Percentiles rank a stretch among this genome's conserved stretches.
phyloP scores from a whole-genome alignment of 768 basidiomycete genomes.

The Tylopilus vinaceipallidus region DNA sequence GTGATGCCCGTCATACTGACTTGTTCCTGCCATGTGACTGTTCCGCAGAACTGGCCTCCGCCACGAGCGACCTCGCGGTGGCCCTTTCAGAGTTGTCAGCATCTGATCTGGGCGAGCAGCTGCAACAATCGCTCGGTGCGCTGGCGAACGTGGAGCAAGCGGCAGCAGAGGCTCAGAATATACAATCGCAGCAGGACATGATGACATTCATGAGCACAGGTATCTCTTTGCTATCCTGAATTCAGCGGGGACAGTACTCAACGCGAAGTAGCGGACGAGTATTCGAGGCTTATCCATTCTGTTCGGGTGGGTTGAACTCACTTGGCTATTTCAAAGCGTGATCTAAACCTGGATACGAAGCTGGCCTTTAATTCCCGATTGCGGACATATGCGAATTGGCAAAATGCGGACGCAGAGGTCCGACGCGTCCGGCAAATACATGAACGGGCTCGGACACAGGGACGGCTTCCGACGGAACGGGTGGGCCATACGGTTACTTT shows the following conservation, averaged over 20 bases:
- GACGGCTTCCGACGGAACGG: slow-evolving; percentile 67
- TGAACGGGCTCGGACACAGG: slow-evolving; percentile 80
- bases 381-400: slow-evolving; percentile 79
- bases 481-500: slow-evolving; percentile 71
- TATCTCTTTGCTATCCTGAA: slow-evolving; percentile 19
- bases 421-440: slow-evolving; percentile 70
- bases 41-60: slow-evolving; percentile 58
- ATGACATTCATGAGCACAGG: slow-evolving; percentile 77
- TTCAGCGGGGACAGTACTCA: slow-evolving; percentile 6
- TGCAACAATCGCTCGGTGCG: slow-evolving; percentile 66
- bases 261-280: slow-evolving; percentile 68
- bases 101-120: slow-evolving; percentile 72
- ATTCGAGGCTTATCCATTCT: slow-evolving; percentile 85
- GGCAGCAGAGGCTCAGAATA: slow-evolving; percentile 69
- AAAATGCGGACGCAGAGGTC: slow-evolving; percentile 73
- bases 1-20: not conserved
- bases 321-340: not conserved
- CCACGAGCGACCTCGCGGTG: slow-evolving; percentile 79
- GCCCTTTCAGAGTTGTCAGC: slow-evolving; percentile 65
- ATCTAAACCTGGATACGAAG: slow-evolving; percentile 36
- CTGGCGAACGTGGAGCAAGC: slow-evolving; percentile 74
- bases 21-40: not conserved
- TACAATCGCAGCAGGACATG: slow-evolving; percentile 82
- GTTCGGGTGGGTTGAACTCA: slow-evolving; percentile 60
- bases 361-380: slow-evolving; percentile 87